A percentile compares a stretch with the other conserved stretches of the same genome.
These are phyloP conservation scores for Wallacemonas sp. DNA, from an alignment of 208 protist species.

Conservation along the genomic window DNA sequence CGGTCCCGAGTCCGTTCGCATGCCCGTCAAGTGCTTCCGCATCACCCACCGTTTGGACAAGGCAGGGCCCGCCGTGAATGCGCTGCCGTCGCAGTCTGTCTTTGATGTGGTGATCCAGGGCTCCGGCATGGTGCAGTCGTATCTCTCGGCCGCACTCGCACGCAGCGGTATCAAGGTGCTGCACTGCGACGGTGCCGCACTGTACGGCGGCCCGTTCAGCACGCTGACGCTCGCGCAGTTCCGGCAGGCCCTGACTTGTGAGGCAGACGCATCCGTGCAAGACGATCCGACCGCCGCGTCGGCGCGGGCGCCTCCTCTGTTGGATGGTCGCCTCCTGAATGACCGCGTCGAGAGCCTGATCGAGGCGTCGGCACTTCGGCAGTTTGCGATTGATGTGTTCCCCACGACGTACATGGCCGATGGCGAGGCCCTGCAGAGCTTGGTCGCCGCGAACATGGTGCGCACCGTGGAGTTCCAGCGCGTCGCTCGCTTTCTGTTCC, in stretches of 20 bases:
- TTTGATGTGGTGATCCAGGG: slow-evolving; percentile 91
- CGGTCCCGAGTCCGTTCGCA: slow-evolving; percentile 76
- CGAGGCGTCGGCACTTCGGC: slow-evolving; percentile 25
- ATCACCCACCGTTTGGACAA: slow-evolving; percentile 62
- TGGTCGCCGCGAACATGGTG: slow-evolving; percentile 54
- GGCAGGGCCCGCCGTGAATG: slow-evolving; percentile 49
- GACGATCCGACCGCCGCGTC: not conserved
- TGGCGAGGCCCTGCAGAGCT: slow-evolving; percentile 48
- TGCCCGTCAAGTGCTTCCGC: slow-evolving; percentile 81
- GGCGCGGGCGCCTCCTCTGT: not conserved
- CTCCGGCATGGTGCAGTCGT: slow-evolving; percentile 84
- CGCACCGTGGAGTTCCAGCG: slow-evolving; percentile 72
- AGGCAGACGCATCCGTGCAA: not conserved
- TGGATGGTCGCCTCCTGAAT: not conserved
- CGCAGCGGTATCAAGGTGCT: slow-evolving; percentile 86
- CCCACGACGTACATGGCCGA: slow-evolving; percentile 59
- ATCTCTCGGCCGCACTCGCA: slow-evolving; percentile 81
- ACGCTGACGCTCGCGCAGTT: slow-evolving; percentile 51
- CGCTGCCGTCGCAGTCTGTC: slow-evolving; percentile 4
- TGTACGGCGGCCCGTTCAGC: slow-evolving; percentile 76
- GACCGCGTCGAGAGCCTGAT: slow-evolving; percentile 32
- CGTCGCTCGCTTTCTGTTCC: slow-evolving; percentile 51
- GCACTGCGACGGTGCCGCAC: slow-evolving; percentile 84
- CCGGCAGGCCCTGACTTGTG: slow-evolving; percentile 25
- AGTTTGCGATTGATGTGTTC: slow-evolving; percentile 68